Conservation (phyloP, 2,329 filamentous ascomycete species). For the Nakataea oryzae region DNA sequence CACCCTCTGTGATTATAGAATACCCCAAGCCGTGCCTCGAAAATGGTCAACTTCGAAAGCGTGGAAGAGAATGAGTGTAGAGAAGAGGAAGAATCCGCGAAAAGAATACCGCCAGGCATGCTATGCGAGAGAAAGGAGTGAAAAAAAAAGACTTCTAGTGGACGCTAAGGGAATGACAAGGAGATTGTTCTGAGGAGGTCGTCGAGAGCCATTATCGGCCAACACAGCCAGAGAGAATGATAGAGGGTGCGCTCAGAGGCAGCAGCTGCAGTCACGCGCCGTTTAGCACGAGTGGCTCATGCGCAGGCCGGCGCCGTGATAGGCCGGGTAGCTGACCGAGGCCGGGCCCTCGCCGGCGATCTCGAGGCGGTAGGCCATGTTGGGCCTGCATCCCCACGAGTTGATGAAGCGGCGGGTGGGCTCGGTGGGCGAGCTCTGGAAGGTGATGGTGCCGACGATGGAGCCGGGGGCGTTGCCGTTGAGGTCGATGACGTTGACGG, state of each 20-base stretch:
- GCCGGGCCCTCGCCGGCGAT: slow-evolving; percentile 8
- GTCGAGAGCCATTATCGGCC: background rate
- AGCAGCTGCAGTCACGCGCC: too few species aligned
- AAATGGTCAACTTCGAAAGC: background rate
- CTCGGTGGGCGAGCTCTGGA: slow-evolving; percentile 7
- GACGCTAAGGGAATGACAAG: background rate
- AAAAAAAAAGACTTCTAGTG: background rate
- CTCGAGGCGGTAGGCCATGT: slow-evolving; percentile 14
- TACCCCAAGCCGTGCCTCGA: background rate
- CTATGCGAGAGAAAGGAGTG: background rate
- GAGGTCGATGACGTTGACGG: slow-evolving; percentile 10
- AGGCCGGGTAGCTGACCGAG: slow-evolving; percentile 4
- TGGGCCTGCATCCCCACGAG: slow-evolving; percentile 14
- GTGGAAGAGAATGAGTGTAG: background rate
- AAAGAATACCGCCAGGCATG: background rate
- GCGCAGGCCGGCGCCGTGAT: slow-evolving; percentile 1
- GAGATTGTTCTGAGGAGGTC: background rate
- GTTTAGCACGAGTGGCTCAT: slow-evolving; percentile 4
- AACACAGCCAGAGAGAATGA: background rate
- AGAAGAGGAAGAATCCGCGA: background rate
- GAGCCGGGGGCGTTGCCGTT: slow-evolving; percentile 13
- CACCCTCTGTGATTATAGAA: background rate
- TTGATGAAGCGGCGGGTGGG: slow-evolving; percentile 11
- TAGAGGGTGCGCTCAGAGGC: too few species aligned
- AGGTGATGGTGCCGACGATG: slow-evolving; percentile 14